Conservation (phyloP, 2,329 filamentous ascomycete species). For the Trichoderma sp. region DNA sequence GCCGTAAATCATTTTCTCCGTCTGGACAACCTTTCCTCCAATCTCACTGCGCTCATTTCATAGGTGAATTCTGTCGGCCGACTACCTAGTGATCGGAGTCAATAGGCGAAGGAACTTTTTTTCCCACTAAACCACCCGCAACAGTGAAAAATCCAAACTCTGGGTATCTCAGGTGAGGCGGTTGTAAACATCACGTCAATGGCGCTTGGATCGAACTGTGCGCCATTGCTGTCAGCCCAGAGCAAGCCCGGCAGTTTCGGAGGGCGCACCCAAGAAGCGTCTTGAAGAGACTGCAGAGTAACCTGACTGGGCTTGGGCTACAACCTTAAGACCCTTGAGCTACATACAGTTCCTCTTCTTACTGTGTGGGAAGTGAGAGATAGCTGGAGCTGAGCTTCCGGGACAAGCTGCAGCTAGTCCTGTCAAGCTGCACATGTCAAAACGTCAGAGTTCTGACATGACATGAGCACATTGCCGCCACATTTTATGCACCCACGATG, state of each 20-base stretch:
- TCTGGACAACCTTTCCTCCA: not conserved
- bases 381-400: not conserved
- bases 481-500: not conserved
- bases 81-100: not conserved
- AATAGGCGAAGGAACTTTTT: not conserved
- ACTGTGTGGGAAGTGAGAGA: not conserved
- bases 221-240: not conserved
- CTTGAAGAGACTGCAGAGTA: not conserved
- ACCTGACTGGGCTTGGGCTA: not conserved
- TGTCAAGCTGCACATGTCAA: not conserved
- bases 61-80: not conserved
- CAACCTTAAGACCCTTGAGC: not conserved
- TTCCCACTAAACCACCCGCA: not conserved
- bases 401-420: not conserved
- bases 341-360: not conserved
- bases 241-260: constrained; percentile 8
- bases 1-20: not conserved
- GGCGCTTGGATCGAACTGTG: constrained; percentile 4
- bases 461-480: not conserved
- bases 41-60: not conserved
- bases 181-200: constrained; percentile 13
- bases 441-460: not conserved
- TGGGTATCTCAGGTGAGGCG: not conserved
- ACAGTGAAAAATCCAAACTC: not conserved
- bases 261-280: not conserved